Base-by-base conservation (phyloP, 2,329 filamentous ascomycete species). In the Aureobasidium sp. region DNA sequence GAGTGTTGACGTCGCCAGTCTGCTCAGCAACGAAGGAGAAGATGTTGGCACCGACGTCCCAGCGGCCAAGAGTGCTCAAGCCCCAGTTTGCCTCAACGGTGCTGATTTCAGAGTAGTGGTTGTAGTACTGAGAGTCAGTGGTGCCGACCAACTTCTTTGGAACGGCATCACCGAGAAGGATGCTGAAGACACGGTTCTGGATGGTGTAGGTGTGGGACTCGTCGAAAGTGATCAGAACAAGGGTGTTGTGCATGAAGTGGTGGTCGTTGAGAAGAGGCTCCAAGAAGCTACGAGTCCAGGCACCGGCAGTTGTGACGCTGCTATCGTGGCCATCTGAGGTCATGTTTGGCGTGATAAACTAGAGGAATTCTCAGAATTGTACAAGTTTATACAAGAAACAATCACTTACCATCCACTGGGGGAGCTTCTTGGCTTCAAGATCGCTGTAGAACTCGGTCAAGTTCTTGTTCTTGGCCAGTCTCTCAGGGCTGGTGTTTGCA, bases 151-250 rank as follows among this genome's bases (percentile, higher is more conserved):
- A 80, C n/a, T 81, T 58, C 5, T 77, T 58, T 11, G 88, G 87
- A 2, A 95, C 74, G n/a, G 85, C 86, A 63, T 89, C 89, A 16
- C 90, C 90, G 3, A 94, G 76, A 0, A 94, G 81, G 66, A 94
- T 80, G 65, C 78, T 83, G 63, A 90, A 82, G 58, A 94, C 81
- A 44, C 80, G 79, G 80, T 94, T 94, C 67, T 83, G 81, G 30
- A 78, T 75, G 6, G 78, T 73, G 74, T 91, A 91, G 10, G 82
- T 85, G 67, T 87, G 83, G 71, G 86, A 89, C 76, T 94, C 90
- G 66, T 94, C 90, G 69, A 91, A 94, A 2, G 81, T 92, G 63
- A 94, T 73, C 5, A 93, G 77, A 10, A 94, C 81, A 1, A 94
- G 81, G 0, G 88, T 92, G 69, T 88, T 84, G 54, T 88, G 77